Evolutionary conservation across 371 early-diverging fungal genomes (phyloP), one percentile per base, ranked within the genome.

Genomic region (Smittium mucronatum): DNA sequence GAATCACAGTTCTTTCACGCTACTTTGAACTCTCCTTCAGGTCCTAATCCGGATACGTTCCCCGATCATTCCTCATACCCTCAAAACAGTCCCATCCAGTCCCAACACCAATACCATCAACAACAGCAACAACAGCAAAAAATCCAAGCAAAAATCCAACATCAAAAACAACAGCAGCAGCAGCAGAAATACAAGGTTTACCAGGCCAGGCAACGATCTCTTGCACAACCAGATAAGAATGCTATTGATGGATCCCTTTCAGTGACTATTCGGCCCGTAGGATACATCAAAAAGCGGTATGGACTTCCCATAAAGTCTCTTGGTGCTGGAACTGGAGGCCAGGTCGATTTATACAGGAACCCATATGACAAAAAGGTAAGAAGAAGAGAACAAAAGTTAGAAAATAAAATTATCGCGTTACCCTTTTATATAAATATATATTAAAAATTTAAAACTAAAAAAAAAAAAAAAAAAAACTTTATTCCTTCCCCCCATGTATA

Each of bases 181-280:
- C 47, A 47, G 21, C n/a, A n/a, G n/a, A n/a, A n/a, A n/a, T n/a
- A n/a, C n/a, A n/a, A n/a, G n/a, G n/a, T n/a, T n/a, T n/a, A n/a
- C n/a, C n/a, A n/a, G n/a, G n/a, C n/a, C n/a, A n/a, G n/a, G n/a
- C 47, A 47, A 47, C 5, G 11, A 47, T 47, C 47, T 5, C 5
- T 47, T 11, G 47, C 21, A 47, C 21, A 5, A 5, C 47, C 5
- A 47, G 21, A 47, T 47, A 47, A 47, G 21, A 47, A 67, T 28
- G 67, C 67, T 11, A 67, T 67, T 67, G 67, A 67, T 57, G 67
- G 67, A n/a, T 30, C 67, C 5, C 29, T 67, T 2, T 67, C 67
- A 16, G 67, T 67, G 2, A 67, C 67, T 16, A 67, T 67, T 8
- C 11, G 67, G 47, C 67, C 35, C n/a, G 36, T 67, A 25, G 67